These are phyloP conservation scores for Phytopythium cucurbitacearum DNA, from an alignment of 352 stramenopile species.

Conservation along the genomic window DNA sequence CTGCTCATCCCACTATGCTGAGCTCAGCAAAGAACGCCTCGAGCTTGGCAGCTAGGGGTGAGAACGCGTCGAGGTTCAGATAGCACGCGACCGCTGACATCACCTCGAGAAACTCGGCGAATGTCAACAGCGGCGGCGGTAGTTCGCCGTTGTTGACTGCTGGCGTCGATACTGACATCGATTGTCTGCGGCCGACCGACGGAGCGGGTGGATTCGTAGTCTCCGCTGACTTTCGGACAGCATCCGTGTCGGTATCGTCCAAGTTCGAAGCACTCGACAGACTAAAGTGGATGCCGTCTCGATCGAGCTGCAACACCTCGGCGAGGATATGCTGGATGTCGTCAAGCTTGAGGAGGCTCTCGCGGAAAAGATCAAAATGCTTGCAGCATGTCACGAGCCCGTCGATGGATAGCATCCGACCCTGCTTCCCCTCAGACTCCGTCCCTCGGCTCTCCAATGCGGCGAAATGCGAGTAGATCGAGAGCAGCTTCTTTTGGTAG, in stretches of 20 bases:
- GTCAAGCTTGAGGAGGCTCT: conserved; percentile 56
- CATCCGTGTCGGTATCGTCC: conserved; percentile 2
- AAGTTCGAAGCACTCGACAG: conserved; percentile 6
- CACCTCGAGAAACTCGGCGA: conserved; percentile 55
- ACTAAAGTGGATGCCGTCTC: conserved; percentile 43
- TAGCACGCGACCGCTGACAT: conserved; percentile 58
- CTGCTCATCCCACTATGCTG: no score
- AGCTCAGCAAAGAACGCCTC: conserved; percentile 51
- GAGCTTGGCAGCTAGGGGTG: conserved; percentile 50
- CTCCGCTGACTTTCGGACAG: conserved; percentile 4
- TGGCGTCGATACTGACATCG: neutral
- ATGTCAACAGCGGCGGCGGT: conserved; percentile 30
- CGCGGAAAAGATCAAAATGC: conserved; percentile 49
- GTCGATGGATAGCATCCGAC: conserved; percentile 42
- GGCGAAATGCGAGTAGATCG: conserved; percentile 44
- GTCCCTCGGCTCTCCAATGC: conserved; percentile 7
- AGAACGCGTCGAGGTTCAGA: conserved; percentile 51
- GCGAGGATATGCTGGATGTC: conserved; percentile 58
- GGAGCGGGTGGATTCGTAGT: neutral
- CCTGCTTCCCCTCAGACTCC: neutral
- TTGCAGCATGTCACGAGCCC: conserved; percentile 40
- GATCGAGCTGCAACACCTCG: conserved; percentile 57
- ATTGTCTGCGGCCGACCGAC: neutral
- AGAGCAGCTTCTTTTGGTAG: conserved; percentile 37
- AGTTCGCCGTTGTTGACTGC: neutral